Conservation (phyloP, 352 stramenopile species). For the Phytopythium chamaehyphon region DNA sequence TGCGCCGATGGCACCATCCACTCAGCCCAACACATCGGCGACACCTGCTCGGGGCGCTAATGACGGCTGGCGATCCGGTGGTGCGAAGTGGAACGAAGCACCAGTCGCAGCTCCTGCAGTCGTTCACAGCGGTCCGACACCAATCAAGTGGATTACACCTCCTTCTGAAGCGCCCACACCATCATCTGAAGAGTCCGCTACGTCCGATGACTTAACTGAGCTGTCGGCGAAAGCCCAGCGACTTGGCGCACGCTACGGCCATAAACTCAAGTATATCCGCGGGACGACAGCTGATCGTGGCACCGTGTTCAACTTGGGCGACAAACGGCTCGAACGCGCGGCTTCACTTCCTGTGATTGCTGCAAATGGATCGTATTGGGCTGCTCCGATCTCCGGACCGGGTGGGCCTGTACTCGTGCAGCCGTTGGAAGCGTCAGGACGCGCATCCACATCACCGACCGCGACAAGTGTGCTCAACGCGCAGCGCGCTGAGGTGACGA, state of each 20-base stretch:
- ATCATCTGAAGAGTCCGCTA: background rate
- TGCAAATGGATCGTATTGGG: slow-evolving; percentile 58
- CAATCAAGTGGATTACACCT: slow-evolving; percentile 14
- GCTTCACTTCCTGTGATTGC: slow-evolving; percentile 36
- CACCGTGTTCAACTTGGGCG: slow-evolving; percentile 48
- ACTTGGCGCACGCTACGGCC: slow-evolving; percentile 59
- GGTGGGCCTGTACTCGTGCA: slow-evolving; percentile 68
- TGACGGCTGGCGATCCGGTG: slow-evolving; percentile 3
- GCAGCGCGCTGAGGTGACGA: slow-evolving; percentile 59
- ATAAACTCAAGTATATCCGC: slow-evolving; percentile 84
- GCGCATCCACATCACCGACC: slow-evolving; percentile 24
- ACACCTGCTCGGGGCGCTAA: background rate
- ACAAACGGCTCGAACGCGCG: slow-evolving; percentile 35
- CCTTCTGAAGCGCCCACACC: background rate
- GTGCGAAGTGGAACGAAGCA: slow-evolving; percentile 7
- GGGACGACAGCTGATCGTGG: slow-evolving; percentile 55
- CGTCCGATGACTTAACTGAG: slow-evolving; percentile 17
- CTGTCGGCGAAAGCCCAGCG: slow-evolving; percentile 64
- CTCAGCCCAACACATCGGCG: background rate
- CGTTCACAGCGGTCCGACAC: background rate
- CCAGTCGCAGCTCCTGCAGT: background rate
- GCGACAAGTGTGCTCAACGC: slow-evolving; percentile 48
- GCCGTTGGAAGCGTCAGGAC: slow-evolving; percentile 33
- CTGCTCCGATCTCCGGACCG: slow-evolving; percentile 43
- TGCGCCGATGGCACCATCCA: slow-evolving; percentile 1